A percentile compares a stretch with the other conserved stretches of the same genome.
Conservation (phyloP, 1,284 basidiomycete species). For the Irpex lacteus region DNA sequence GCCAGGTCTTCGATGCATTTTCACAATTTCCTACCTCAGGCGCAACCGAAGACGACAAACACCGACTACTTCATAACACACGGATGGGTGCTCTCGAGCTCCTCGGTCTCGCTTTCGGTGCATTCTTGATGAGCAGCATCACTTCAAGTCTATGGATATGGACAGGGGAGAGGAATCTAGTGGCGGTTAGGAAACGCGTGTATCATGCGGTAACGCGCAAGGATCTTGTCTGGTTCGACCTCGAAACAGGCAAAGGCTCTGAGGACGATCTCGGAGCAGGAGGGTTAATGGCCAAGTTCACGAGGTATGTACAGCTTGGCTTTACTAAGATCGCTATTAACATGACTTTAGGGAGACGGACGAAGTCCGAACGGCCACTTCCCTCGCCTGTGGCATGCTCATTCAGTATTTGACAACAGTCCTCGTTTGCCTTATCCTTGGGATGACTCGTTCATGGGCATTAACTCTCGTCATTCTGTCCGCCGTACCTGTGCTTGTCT, state of each 20-base stretch:
- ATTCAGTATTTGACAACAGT: conserved; percentile 83
- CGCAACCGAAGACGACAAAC: conserved; percentile 46
- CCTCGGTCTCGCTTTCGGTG: conserved; percentile 66
- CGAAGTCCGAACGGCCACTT: conserved; percentile 84
- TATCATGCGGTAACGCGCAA: conserved; percentile 71
- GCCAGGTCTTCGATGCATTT: conserved; percentile 84
- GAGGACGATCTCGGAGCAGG: conserved; percentile 76
- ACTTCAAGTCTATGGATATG: conserved; percentile 85
- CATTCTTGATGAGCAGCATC: conserved; percentile 71
- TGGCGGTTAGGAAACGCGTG: conserved; percentile 66
- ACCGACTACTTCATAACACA: conserved; percentile 56
- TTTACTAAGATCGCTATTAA: conserved; percentile 3
- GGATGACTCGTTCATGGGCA: conserved; percentile 77
- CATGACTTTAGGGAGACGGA: conserved; percentile 78
- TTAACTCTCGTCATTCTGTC: conserved; percentile 92
- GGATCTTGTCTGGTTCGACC: conserved; percentile 89
- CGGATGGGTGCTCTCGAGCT: conserved; percentile 69
- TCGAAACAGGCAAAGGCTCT: conserved; percentile 76
- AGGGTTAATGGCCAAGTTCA: conserved; percentile 93
- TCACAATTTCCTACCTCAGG: conserved; percentile 49
- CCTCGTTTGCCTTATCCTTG: conserved; percentile 77
- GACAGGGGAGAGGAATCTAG: conserved; percentile 80
- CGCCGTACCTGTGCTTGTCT: conserved; percentile 79
- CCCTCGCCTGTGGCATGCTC: conserved; percentile 74
- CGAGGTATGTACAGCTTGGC: conserved; percentile 54